Conservation (phyloP, 108 stramenopile genomes). For the Cylindrotheca fusiformis region DNA sequence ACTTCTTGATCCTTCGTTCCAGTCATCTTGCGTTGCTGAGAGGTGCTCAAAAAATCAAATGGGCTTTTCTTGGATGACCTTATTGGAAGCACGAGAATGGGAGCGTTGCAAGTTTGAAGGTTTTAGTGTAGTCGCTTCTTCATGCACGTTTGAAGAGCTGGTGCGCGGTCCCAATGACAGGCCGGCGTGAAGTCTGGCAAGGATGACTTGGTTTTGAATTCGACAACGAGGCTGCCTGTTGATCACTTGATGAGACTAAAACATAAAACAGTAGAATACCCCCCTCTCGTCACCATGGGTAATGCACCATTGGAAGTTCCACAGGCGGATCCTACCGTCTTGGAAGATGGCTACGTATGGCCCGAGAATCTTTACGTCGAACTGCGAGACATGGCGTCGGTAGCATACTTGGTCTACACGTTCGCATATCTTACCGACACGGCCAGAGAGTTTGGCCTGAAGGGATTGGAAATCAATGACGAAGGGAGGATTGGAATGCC, state of each 20-base stretch:
- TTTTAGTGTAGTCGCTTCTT: not conserved
- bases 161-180: too few relatives aligned
- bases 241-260: too few relatives aligned
- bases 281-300: too few relatives aligned
- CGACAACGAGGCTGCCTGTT: too few relatives aligned
- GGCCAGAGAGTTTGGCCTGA: not conserved
- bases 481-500: not conserved
- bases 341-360: not conserved
- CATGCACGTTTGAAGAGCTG: too few relatives aligned
- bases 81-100: too few relatives aligned
- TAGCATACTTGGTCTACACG: constrained; percentile 2
- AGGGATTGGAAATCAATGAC: constrained; percentile 1
- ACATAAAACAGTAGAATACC: too few relatives aligned
- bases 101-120: not conserved
- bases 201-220: too few relatives aligned
- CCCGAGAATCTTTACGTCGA: constrained; percentile 7
- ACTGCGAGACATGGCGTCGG: constrained; percentile 3
- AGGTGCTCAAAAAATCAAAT: too few relatives aligned
- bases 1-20: not conserved
- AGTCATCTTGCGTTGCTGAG: too few relatives aligned
- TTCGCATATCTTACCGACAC: not conserved
- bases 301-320: not conserved
- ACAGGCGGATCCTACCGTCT: not conserved
- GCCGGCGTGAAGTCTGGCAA: too few relatives aligned
- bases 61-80: too few relatives aligned